Conservation (phyloP, 2,329 filamentous ascomycete genomes). For the Trichoderma simmonsii region DNA sequence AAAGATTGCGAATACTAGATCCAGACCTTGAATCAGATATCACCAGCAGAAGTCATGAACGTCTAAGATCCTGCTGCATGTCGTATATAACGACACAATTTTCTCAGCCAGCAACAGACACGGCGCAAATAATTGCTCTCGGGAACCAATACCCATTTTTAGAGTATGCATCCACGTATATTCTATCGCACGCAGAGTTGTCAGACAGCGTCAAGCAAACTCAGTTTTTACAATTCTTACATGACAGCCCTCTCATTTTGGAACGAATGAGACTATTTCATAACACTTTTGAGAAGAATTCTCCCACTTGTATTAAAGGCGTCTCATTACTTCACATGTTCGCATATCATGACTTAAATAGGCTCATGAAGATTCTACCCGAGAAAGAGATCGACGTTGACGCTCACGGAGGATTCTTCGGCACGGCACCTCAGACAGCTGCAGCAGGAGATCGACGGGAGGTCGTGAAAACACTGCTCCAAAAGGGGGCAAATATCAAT, state of each 20-base stretch:
- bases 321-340: not conserved
- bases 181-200: not conserved
- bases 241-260: not conserved
- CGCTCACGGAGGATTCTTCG: no score
- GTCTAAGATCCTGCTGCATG: not conserved
- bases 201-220: not conserved
- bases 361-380: not conserved
- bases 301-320: not conserved
- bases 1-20: not conserved
- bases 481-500: no score
- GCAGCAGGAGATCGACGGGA: no score
- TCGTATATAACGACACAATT: not conserved
- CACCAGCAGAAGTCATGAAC: not conserved
- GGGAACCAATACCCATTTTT: not conserved
- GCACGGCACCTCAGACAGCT: no score
- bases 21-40: not conserved
- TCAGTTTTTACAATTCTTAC: not conserved
- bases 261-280: not conserved
- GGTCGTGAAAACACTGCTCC: no score
- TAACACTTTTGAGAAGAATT: not conserved
- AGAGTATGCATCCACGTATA: not conserved
- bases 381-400: no score
- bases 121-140: not conserved
- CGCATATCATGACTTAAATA: not conserved
- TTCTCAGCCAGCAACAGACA: not conserved